phyloP scores from a whole-genome alignment of 2,329 filamentous ascomycete species.

The Aspergillus candidus region DNA sequence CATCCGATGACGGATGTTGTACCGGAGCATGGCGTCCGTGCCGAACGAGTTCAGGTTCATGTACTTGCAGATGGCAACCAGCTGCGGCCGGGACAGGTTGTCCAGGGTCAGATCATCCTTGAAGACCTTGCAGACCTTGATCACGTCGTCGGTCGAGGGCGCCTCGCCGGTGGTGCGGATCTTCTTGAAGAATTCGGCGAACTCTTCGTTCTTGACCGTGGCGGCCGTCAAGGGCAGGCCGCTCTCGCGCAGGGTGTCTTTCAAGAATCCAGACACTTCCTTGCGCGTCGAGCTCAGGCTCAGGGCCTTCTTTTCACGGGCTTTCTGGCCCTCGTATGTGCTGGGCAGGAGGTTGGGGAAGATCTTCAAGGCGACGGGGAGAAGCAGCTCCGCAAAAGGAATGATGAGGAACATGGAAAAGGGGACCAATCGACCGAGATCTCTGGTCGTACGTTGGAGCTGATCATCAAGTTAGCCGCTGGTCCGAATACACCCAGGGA shows the following conservation, averaged over 20 bases:
- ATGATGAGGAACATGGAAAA: conserved; percentile 98
- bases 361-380: conserved; percentile 84
- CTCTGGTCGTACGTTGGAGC: conserved; percentile 86
- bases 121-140: conserved; percentile 99
- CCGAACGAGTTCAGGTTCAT: conserved; percentile 97
- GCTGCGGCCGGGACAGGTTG: conserved; percentile 89
- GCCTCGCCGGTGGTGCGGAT: conserved; percentile 84
- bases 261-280: conserved; percentile 86
- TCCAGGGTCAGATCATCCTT: conserved; percentile 95
- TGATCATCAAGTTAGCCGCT: conserved; percentile 18
- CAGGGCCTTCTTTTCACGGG: conserved; percentile 81
- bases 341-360: conserved; percentile 97
- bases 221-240: conserved; percentile 78
- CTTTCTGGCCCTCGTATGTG: conserved; percentile 89
- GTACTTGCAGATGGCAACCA: conserved; percentile 97
- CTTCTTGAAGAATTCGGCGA: conserved; percentile 95
- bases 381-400: conserved; percentile 86
- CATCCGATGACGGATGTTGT: conserved; percentile 96
- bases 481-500: too few relatives aligned
- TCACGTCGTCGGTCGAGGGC: conserved; percentile 82
- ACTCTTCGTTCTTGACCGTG: conserved; percentile 87
- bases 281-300: conserved; percentile 79
- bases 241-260: conserved; percentile 84
- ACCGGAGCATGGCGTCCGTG: conserved; percentile 95
- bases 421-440: conserved; percentile 84